phyloP scores from a whole-genome alignment of 495 filamentous ascomycete genomes.

The Chaetomium fimeti region DNA sequence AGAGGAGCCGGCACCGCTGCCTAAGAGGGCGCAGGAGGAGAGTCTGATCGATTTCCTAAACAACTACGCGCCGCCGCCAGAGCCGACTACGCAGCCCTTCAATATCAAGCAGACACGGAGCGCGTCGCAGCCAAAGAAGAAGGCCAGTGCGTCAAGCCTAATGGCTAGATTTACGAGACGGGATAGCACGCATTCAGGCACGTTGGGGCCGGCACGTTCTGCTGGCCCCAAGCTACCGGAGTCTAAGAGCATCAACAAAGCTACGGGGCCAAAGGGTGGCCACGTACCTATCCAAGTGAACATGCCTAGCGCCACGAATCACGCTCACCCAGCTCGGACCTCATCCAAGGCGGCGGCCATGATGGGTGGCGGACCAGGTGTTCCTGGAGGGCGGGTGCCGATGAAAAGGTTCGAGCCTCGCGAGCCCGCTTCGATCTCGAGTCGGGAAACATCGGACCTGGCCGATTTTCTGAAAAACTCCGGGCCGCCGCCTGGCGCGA shows the following conservation, averaged over 20 bases:
- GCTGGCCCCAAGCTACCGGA: slow-evolving; percentile 27
- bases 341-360: slow-evolving; percentile 18
- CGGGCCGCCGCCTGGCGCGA: slow-evolving; percentile 57
- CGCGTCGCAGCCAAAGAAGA: slow-evolving; percentile 52
- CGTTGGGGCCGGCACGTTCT: slow-evolving; percentile 16
- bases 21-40: slow-evolving; percentile 56
- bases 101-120: slow-evolving; percentile 26
- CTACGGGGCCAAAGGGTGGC: slow-evolving; percentile 27
- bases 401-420: slow-evolving; percentile 56
- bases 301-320: slow-evolving; percentile 37
- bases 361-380: slow-evolving; percentile 25
- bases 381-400: slow-evolving; percentile 36
- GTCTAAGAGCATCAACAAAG: slow-evolving; percentile 34
- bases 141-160: slow-evolving; percentile 58
- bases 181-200: slow-evolving; percentile 24
- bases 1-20: slow-evolving; percentile 33
- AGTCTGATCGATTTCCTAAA: slow-evolving; percentile 87
- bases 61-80: slow-evolving; percentile 71
- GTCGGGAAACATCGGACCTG: slow-evolving; percentile 62
- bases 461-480: slow-evolving; percentile 78
- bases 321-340: slow-evolving; percentile 19
- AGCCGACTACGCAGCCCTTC: slow-evolving; percentile 45
- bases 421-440: slow-evolving; percentile 44
- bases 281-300: slow-evolving; percentile 52
- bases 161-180: slow-evolving; percentile 61